Base-by-base conservation (phyloP, 2,329 filamentous ascomycete species). In the Clonostachys byssicola region DNA sequence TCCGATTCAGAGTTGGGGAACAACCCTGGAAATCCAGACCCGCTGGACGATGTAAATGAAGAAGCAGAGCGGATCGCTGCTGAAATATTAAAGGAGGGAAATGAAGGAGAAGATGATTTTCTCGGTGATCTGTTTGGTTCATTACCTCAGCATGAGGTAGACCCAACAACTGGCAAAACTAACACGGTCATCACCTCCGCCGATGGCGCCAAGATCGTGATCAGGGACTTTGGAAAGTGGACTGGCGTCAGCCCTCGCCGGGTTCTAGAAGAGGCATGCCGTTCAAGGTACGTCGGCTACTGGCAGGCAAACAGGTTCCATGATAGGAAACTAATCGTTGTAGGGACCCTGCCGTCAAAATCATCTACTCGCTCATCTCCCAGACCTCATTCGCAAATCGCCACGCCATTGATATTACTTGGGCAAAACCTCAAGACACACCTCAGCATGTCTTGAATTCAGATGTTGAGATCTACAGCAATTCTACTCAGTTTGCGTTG, bases 151-250 rank as follows among this genome's bases (percentile, higher is more conserved):
- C 77, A 73, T 54, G 81, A 85, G 56, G 71, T 81, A 6, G 80
- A 85, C 54, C 70, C 74, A 5, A 54, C 62, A 6, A 81, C 78
- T 9, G 81, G 81, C n/a, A 78, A 83, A 59, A 75, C 74, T 3
- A 74, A 66, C 36, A 84, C 73, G 0, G 75, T 78, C 39, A 70
- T 82, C 40, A 81, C 75, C 56, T 68, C 72, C 42, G 54, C 70
- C 47, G 64, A 79, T 52, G 77, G 81, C 2, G 61, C 70, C 6
- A 82, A 77, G 48, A 66, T 90, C 5, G 77, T 72, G 1, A 77
- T 95, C 43, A 77, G 88, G 40, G 87, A 96, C 57, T 96, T 97
- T 73, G 91, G 89, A 2, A 90, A 89, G 63, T 85, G 83, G 73
- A 80, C 80, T 13, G 92, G 92, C 8, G 67, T 95, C 33, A 88